A percentile compares a stretch with the other conserved stretches of the same genome.
Conservation (phyloP, 2,329 filamentous ascomycete species). For the Cladosporium velox region DNA sequence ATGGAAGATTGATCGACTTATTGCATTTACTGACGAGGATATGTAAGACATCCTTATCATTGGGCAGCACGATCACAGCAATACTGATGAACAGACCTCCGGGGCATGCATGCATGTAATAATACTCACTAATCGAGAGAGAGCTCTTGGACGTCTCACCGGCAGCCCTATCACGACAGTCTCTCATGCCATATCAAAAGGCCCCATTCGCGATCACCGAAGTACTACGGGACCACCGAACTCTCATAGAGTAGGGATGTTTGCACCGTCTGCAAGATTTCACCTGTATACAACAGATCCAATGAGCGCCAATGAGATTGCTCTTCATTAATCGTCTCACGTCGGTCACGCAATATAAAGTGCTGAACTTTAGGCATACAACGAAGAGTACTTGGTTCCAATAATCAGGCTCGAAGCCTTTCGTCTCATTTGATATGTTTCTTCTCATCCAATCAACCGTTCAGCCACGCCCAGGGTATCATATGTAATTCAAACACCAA, state of each 20-base stretch:
- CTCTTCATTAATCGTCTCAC: background rate
- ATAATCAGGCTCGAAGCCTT: too few species aligned
- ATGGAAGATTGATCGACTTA: background rate
- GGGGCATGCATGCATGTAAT: background rate
- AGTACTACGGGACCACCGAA: background rate
- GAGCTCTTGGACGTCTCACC: too few species aligned
- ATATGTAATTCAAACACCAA: conserved; percentile 11
- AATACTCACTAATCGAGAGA: background rate
- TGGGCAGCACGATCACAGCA: background rate
- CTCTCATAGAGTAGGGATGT: too few species aligned
- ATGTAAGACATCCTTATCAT: background rate
- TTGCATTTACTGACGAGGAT: background rate
- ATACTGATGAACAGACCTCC: background rate
- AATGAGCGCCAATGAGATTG: background rate
- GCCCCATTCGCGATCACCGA: background rate
- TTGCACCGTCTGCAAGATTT: too few species aligned
- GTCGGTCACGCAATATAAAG: background rate
- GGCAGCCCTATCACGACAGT: background rate
- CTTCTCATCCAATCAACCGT: background rate
- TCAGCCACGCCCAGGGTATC: background rate
- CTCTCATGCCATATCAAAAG: too few species aligned
- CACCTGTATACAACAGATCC: too few species aligned
- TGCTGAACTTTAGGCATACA: too few species aligned
- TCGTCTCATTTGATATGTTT: background rate
- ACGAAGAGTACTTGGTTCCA: background rate